A percentile compares a stretch with the other conserved stretches of the same genome.
Evolutionary conservation across 768 basidiomycete species (phyloP).

Genomic region (Sporobolomyces pararoseus): DNA sequence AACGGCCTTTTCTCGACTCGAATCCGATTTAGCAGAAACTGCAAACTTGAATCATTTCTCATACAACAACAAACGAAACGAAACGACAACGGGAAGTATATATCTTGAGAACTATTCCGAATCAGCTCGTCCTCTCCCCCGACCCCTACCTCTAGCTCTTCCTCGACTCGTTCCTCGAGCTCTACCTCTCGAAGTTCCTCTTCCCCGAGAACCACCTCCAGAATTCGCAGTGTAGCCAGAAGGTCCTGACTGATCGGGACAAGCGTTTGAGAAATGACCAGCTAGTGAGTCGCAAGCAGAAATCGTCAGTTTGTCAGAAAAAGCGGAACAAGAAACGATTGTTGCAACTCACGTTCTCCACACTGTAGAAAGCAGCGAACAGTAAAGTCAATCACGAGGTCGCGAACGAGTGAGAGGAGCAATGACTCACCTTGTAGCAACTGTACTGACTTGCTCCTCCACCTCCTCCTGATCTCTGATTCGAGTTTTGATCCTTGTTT

Average conservation of each 20-base stretch:
- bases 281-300: neutral
- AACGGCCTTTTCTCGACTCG: conserved; percentile 40
- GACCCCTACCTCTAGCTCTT: neutral
- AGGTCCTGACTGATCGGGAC: neutral
- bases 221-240: neutral
- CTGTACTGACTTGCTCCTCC: neutral
- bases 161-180: neutral
- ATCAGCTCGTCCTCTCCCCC: neutral
- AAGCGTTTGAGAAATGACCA: conserved; percentile 13
- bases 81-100: neutral
- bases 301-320: neutral
- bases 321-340: neutral
- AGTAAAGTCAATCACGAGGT: neutral
- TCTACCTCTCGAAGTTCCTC: neutral
- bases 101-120: neutral
- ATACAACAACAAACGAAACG: conserved; percentile 11
- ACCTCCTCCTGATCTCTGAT: neutral
- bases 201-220: neutral
- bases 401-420: neutral
- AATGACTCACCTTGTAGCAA: conserved; percentile 9
- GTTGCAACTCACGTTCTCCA: conserved; percentile 1
- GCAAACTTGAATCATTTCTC: conserved; percentile 19
- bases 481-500: neutral
- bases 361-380: neutral
- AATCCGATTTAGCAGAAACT: neutral